Conservation (phyloP, 176 grass and related monocot genomes). For the Juncus effusus region DNA sequence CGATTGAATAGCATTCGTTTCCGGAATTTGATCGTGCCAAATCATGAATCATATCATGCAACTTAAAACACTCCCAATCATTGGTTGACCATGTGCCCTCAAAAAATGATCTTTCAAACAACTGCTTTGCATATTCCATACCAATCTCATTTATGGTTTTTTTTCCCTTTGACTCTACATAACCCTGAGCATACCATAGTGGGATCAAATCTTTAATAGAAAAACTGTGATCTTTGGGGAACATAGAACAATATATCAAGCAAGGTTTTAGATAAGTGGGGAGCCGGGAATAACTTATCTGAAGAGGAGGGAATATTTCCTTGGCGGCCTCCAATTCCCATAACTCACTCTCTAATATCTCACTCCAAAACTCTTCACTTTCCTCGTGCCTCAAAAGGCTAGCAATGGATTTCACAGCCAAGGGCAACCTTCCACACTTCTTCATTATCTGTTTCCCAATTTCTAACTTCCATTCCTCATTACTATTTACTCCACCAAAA, state of each 20-base stretch:
- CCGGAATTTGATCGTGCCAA: too few relatives aligned
- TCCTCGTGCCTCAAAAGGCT: slow-evolving; percentile 20
- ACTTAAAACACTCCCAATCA: background rate
- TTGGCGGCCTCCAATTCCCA: slow-evolving; percentile 34
- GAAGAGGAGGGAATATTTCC: slow-evolving; percentile 34
- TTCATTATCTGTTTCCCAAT: too few relatives aligned
- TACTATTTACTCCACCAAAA: too few relatives aligned
- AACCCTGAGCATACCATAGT: slow-evolving; percentile 12
- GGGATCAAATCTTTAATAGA: background rate
- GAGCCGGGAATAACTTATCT: slow-evolving; percentile 36
- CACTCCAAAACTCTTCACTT: too few relatives aligned
- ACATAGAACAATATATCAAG: slow-evolving; percentile 25
- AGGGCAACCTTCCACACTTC: too few relatives aligned
- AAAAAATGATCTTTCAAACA: slow-evolving; percentile 4
- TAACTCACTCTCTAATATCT: too few relatives aligned
- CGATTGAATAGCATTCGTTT: too few relatives aligned
- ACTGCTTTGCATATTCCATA: background rate
- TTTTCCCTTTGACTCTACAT: background rate
- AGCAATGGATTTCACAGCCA: slow-evolving; percentile 58
- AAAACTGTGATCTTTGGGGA: slow-evolving; percentile 4
- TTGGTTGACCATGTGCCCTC: background rate
- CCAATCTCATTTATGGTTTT: background rate
- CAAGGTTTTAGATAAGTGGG: slow-evolving; percentile 46
- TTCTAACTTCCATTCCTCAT: too few relatives aligned
- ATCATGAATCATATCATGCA: slow-evolving; percentile 34